Evolutionary conservation across 2,329 filamentous ascomycete species (phyloP).

Genomic region (Seiridium unicorne): DNA sequence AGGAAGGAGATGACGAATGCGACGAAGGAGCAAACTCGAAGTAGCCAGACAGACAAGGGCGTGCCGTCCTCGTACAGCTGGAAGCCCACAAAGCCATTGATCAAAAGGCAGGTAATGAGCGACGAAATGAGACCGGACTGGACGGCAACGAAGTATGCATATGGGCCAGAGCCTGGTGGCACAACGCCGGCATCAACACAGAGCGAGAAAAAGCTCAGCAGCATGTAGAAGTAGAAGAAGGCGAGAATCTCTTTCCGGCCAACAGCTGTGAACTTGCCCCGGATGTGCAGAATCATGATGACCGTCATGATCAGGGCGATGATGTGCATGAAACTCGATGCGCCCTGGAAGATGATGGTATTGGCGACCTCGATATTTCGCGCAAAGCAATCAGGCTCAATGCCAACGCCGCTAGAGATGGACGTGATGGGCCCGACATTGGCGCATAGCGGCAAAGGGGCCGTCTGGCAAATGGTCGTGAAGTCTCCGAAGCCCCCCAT

Average conservation of each 20-base stretch:
- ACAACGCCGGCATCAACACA: conserved; percentile 91
- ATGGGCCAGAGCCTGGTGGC: conserved; percentile 75
- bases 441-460: conserved; percentile 83
- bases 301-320: conserved; percentile 87
- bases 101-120: conserved; percentile 82
- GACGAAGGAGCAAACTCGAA: conserved; percentile 72
- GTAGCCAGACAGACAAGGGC: conserved; percentile 86
- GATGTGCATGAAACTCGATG: conserved; percentile 90
- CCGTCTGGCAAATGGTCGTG: conserved; percentile 78
- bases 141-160: conserved; percentile 86
- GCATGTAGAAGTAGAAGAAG: conserved; percentile 97
- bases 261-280: conserved; percentile 97
- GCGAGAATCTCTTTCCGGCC: conserved; percentile 73
- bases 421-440: conserved; percentile 74
- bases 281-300: conserved; percentile 95
- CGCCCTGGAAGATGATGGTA: conserved; percentile 96
- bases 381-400: conserved; percentile 88
- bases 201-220: conserved; percentile 84
- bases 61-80: conserved; percentile 98
- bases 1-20: conserved; percentile 88
- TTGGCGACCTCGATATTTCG: conserved; percentile 95
- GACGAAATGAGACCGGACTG: conserved; percentile 85
- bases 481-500: conserved; percentile 93
- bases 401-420: conserved; percentile 68
- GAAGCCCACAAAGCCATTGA: conserved; percentile 98